Conservation (phyloP, 495 filamentous ascomycete species). For the Neurospora sp. region DNA sequence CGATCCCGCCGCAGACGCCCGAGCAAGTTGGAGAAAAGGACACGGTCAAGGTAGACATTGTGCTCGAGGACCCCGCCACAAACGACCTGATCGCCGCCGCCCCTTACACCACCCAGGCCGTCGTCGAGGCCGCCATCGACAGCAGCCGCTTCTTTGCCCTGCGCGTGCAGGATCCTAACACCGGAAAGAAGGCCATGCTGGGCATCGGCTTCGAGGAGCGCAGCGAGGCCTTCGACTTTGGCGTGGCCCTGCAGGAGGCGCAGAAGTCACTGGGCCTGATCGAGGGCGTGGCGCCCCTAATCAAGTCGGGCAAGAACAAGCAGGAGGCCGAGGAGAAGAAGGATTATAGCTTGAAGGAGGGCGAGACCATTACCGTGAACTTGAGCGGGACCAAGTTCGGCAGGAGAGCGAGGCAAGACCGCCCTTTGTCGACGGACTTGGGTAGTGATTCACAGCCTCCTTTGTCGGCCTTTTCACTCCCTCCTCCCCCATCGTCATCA, state of each 20-base stretch:
- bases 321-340: conserved; percentile 43
- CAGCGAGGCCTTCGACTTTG: conserved; percentile 72
- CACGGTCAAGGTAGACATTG: conserved; percentile 55
- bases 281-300: conserved; percentile 10
- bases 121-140: conserved; percentile 65
- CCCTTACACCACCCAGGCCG: conserved; percentile 48
- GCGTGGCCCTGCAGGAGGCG: conserved; percentile 66
- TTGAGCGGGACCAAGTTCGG: conserved; percentile 45
- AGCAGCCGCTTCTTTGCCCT: conserved; percentile 71
- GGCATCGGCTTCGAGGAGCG: conserved; percentile 83
- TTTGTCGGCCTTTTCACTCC: conserved; percentile 40
- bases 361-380: conserved; percentile 75
- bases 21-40: conserved; percentile 23
- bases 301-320: conserved; percentile 12
- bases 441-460: conserved; percentile 9
- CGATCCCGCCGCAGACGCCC: conserved; percentile 14
- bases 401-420: conserved; percentile 18
- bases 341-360: conserved; percentile 73
- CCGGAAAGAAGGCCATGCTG: conserved; percentile 57
- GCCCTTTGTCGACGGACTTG: conserved; percentile 8
- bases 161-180: conserved; percentile 59
- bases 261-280: conserved; percentile 44
- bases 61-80: conserved; percentile 60
- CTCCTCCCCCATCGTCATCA: conserved; percentile 31
- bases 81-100: conserved; percentile 73